Base-by-base conservation (phyloP, 768 basidiomycete species). In the Leucocoprinus birnbaumii region DNA sequence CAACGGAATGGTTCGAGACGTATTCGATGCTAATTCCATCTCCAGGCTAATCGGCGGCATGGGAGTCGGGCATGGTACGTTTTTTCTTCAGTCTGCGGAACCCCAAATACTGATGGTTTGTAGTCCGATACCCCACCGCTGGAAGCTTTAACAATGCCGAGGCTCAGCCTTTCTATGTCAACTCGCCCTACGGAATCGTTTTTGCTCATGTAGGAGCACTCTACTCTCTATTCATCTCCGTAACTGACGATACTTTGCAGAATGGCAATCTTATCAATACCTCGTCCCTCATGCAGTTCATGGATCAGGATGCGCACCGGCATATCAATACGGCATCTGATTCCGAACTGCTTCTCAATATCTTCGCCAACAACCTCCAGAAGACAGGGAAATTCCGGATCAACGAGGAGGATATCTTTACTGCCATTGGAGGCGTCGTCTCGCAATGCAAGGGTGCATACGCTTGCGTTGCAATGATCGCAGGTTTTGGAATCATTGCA, bases 251-350 rank as follows among this genome's bases (percentile, higher is more conserved):
- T 18, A 14, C 26, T 31, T 14, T 48, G 14, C 64, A 99, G 95
- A 99, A 99, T 72, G 97, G 97, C 38, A 99, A 99, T 70, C 83
- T 98, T 31, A 96, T 97, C 76, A 95, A 99, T 74, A 95, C 94
- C 3, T 68, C 77, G 10, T 78, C 84, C 40, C 78, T 99, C n/a
- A 80, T 95, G 59, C 87, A 88, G 63, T 96, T 85, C 73, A 90
- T 99, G 82, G 97, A 99, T 63, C 90, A 92, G 19, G 91, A 87
- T 24, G 96, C 94, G 10, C 97, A 99, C 72, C 82, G 97, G 40
- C 97, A 99, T 69, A 98, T 98, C 75, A 99, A 99, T 74, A 99
- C 97, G 7, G 91, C 93, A 42, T 97, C 94, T 24, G 97, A 99
- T 74, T 98, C 96, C 3, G 97, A 99, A 71, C 78, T 99, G 11